phyloP scores from a whole-genome alignment of 805 yeast species.

The Candida tibetensis region DNA sequence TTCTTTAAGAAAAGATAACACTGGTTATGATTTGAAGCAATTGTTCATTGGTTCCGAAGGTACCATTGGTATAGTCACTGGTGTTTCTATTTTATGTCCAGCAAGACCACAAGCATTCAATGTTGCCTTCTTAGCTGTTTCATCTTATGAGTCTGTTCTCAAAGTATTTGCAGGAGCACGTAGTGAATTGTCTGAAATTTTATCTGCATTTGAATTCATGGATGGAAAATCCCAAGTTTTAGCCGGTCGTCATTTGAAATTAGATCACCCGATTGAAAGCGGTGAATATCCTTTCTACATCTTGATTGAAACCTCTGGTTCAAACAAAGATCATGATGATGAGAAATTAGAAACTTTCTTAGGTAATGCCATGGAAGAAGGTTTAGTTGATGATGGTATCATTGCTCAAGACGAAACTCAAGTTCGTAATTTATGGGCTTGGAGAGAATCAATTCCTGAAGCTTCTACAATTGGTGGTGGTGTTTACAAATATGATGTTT shows the following conservation, averaged over 20 bases:
- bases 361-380: slow-evolving; percentile 82
- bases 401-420: slow-evolving; percentile 95
- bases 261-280: slow-evolving; percentile 74
- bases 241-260: slow-evolving; percentile 57
- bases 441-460: slow-evolving; percentile 95
- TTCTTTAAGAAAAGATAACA: slow-evolving; percentile 88
- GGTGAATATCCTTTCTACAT: slow-evolving; percentile 82
- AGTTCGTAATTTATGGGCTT: slow-evolving; percentile 77
- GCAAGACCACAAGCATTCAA: slow-evolving; percentile 81
- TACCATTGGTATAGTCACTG: slow-evolving; percentile 86
- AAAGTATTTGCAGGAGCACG: slow-evolving; percentile 77
- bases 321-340: slow-evolving; percentile 89
- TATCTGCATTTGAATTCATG: slow-evolving; percentile 94
- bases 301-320: slow-evolving; percentile 93
- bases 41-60: slow-evolving; percentile 94
- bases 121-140: slow-evolving; percentile 84
- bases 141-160: slow-evolving; percentile 80
- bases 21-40: slow-evolving; percentile 92
- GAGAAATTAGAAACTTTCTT: slow-evolving; percentile 82
- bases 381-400: slow-evolving; percentile 85
- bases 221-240: slow-evolving; percentile 67
- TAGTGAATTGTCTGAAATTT: slow-evolving; percentile 73
- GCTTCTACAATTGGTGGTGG: slow-evolving; percentile 85
- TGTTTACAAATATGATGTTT: slow-evolving; percentile 95
- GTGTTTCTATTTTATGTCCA: slow-evolving; percentile 85